Conservation (phyloP, 306 rosid genomes). For the Quercus cerris region DNA sequence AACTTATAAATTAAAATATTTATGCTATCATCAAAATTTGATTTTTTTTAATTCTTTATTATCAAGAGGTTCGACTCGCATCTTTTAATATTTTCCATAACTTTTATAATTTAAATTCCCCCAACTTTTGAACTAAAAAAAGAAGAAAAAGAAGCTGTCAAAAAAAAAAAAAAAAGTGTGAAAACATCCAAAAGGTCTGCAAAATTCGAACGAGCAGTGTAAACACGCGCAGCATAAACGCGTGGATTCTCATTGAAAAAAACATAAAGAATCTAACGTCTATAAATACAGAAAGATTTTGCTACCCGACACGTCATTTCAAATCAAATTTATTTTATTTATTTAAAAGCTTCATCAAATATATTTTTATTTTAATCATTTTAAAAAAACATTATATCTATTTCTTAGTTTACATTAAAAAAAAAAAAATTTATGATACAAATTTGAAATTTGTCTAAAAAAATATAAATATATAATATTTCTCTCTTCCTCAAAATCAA, state of each 20-base stretch:
- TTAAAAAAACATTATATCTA: neutral
- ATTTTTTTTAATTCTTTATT: too few species aligned
- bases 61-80: too few species aligned
- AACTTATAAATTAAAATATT: too few species aligned
- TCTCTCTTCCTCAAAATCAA: constrained; percentile 29
- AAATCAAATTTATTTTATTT: constrained; percentile 8
- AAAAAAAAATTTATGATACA: neutral
- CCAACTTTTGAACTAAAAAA: too few species aligned
- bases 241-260: constrained; percentile 8
- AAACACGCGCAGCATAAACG: neutral
- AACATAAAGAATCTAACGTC: constrained; percentile 41
- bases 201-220: neutral
- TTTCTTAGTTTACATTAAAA: neutral
- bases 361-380: constrained; percentile 2
- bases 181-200: too few species aligned
- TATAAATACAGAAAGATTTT: constrained; percentile 19
- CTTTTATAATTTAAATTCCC: too few species aligned
- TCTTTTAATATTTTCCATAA: too few species aligned
- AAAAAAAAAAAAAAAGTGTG: too few species aligned
- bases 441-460: too few species aligned
- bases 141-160: too few species aligned
- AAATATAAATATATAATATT: neutral
- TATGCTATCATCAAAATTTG: too few species aligned
- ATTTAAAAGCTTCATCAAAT: neutral
- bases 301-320: constrained; percentile 28